Conservation (phyloP, 78 protist genomes). For the Mastigamoeba balamuthi region DNA sequence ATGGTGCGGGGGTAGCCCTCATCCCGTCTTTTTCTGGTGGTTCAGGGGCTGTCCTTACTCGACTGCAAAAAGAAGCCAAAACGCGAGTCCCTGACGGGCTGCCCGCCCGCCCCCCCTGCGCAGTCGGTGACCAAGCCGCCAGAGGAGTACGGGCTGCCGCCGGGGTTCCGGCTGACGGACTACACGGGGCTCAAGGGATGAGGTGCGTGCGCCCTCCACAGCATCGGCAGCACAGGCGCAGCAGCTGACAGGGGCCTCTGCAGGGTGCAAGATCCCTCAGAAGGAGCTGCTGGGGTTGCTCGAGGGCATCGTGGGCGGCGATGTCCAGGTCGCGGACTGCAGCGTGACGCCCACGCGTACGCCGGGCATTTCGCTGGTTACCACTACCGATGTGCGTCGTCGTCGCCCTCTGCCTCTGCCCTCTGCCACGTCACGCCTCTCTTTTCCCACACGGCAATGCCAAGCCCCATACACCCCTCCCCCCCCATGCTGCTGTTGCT, state of each 20-base stretch:
- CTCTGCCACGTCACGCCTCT: neutral
- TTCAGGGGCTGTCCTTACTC: no score
- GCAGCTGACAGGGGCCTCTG: neutral
- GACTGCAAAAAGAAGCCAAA: no score
- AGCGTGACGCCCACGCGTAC: slow-evolving; percentile 29
- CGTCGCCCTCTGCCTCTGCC: neutral
- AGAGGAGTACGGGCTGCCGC: slow-evolving; percentile 5
- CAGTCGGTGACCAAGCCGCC: neutral
- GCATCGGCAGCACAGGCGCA: neutral
- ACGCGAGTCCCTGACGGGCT: no score
- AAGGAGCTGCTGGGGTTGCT: slow-evolving; percentile 55
- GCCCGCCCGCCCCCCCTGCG: no score
- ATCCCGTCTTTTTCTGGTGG: no score
- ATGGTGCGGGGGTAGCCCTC: no score
- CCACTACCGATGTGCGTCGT: slow-evolving; percentile 69
- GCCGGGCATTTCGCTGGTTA: slow-evolving; percentile 31
- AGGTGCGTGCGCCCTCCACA: slow-evolving; percentile 2
- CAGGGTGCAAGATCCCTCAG: slow-evolving; percentile 70
- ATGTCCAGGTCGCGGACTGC: slow-evolving; percentile 49
- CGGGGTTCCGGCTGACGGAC: slow-evolving; percentile 43
- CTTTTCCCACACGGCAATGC: no score
- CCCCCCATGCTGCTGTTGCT: no score
- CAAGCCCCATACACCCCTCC: no score
- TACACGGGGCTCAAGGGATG: slow-evolving; percentile 75
- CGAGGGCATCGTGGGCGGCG: slow-evolving; percentile 30